phyloP scores from a whole-genome alignment of 1,139 yeast genomes.

The Pichia sp. region DNA sequence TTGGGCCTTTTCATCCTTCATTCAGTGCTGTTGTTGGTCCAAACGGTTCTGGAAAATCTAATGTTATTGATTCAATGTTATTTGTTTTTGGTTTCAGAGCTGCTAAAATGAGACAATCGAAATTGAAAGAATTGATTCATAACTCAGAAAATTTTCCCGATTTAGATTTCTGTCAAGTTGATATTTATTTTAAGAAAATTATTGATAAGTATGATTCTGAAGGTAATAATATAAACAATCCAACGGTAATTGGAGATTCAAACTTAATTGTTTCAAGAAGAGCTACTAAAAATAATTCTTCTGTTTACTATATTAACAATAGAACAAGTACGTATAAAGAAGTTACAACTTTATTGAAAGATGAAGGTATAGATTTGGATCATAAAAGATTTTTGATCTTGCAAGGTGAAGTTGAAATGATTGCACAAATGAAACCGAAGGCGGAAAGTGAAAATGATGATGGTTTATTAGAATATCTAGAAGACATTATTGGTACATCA shows the following conservation, averaged over 20 bases:
- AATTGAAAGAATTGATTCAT: constrained; percentile 84
- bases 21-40: constrained; percentile 99
- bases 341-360: constrained; percentile 67
- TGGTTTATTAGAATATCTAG: constrained; percentile 87
- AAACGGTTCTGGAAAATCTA: constrained; percentile 96
- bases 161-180: constrained; percentile 77
- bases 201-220: constrained; percentile 50
- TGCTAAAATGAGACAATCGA: constrained; percentile 93
- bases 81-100: constrained; percentile 98
- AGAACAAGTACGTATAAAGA: constrained; percentile 67
- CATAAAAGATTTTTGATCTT: constrained; percentile 90
- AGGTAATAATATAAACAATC: constrained; percentile 22
- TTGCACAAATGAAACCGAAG: constrained; percentile 97
- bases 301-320: constrained; percentile 72
- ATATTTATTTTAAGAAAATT: constrained; percentile 82
- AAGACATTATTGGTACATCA: constrained; percentile 94
- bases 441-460: constrained; percentile 92
- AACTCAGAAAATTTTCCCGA: constrained; percentile 68
- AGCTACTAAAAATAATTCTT: constrained; percentile 70
- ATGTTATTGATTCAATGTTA: constrained; percentile 90
- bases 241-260: constrained; percentile 46
- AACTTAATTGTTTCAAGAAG: constrained; percentile 69
- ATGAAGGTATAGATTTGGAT: constrained; percentile 89
- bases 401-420: constrained; percentile 97
- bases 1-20: constrained; percentile 91